Base-by-base conservation (phyloP, 2,329 filamentous ascomycete species). In the Fusarium paranaense region DNA sequence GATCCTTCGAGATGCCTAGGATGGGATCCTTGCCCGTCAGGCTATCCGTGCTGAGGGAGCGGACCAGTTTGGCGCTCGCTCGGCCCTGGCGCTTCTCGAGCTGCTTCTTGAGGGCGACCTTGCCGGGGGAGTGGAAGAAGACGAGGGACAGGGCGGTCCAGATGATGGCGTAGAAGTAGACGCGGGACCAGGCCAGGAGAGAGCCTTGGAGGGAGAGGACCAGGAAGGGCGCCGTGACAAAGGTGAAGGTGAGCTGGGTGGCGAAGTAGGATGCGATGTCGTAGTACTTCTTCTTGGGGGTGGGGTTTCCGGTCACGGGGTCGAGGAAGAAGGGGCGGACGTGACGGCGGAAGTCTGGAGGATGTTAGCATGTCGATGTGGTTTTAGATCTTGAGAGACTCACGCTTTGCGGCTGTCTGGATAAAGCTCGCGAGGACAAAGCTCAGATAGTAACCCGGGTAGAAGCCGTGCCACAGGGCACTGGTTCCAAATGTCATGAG, bases 381-480 rank as follows among this genome's bases (percentile, higher is more conserved):
- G 35, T 13, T 25, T 8, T 27, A 25, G 4, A 42, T 22, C 6
- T 18, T 6, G 33, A n/a, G 6, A 27, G 32, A 88, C 93, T 82
- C 87, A 98, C 95, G 95, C 87, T 99, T 99, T 64, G 97, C 95
- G 20, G 92, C 92, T 3, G 95, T 98, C 81, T 99, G 97, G 33
- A 98, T 90, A 75, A 99, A 94, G 71, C 95, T 95, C 1, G 94
- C 97, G 9, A 98, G 88, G 45, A 98, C 85, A 79, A 99, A 99
- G 6, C 93, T 89, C 70, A 99, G 85, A 82, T 98, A 98, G 83
- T 99, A 99, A 7, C 97, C 97, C 0, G 97, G 96, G 76, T 97
- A 97, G 84, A 99, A 99, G 33, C 97, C 97, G 80, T 99, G 97
- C 97, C 97, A 99, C 76, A 98, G 92, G 4, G 97, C 96, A 79